These are phyloP conservation scores for Styphnolobium japonicum DNA, from an alignment of 306 rosid genomes.

Conservation along the genomic window DNA sequence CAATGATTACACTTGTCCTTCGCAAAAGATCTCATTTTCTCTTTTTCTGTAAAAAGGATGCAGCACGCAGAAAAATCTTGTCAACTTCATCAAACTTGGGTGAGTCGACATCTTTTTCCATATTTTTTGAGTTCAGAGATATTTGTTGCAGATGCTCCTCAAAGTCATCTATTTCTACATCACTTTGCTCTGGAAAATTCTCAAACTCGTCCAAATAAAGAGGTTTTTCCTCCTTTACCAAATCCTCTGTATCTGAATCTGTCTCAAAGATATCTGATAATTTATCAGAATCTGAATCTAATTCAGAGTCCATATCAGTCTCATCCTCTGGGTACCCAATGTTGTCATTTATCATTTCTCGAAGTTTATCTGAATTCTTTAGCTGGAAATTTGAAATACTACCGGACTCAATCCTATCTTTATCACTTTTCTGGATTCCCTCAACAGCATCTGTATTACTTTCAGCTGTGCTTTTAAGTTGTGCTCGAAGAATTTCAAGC, in stretches of 20 bases:
- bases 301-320: constrained; percentile 39
- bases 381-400: constrained; percentile 35
- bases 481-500: constrained; percentile 75
- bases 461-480: constrained; percentile 41
- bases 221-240: constrained; percentile 48
- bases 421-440: constrained; percentile 39
- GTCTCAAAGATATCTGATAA: constrained; percentile 77
- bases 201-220: constrained; percentile 78
- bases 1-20: background rate
- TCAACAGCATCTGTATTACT: constrained; percentile 34
- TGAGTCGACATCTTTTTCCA: constrained; percentile 31
- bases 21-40: constrained; percentile 39
- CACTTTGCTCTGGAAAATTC: constrained; percentile 51
- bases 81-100: constrained; percentile 81
- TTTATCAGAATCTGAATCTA: constrained; percentile 58
- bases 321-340: constrained; percentile 43
- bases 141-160: constrained; percentile 71
- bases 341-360: constrained; percentile 34
- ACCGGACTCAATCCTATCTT: constrained; percentile 22
- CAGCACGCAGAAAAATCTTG: constrained; percentile 64
- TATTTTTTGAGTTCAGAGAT: constrained; percentile 47
- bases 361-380: constrained; percentile 36
- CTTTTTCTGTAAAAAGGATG: constrained; percentile 65
- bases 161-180: constrained; percentile 55
- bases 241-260: constrained; percentile 57